A percentile compares a stretch with the other conserved stretches of the same genome.
Conservation (phyloP, 225 moss, liverwort and hornwort species). For the Antitrichia curtipendula region DNA sequence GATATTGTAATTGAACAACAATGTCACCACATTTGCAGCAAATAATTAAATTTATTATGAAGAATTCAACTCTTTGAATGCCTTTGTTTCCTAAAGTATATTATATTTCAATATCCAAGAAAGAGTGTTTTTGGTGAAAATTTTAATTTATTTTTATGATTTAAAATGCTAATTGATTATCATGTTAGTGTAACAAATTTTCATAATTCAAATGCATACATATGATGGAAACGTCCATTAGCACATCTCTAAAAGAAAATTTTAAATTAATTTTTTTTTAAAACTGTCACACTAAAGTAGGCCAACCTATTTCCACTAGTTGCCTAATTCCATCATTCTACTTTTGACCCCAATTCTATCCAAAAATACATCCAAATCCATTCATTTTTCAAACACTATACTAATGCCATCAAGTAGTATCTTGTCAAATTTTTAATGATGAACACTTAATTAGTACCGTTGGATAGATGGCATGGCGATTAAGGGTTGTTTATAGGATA, state of each 20-base stretch:
- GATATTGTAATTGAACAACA: not conserved
- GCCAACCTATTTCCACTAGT: too few species aligned
- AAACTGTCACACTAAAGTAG: too few species aligned
- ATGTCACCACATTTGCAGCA: not conserved
- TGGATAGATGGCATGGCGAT: too few species aligned
- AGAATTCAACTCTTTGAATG: not conserved
- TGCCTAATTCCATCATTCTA: too few species aligned
- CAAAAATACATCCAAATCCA: too few species aligned
- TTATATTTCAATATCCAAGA: not conserved
- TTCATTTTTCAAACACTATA: too few species aligned
- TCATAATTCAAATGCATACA: not conserved
- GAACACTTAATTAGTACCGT: too few species aligned
- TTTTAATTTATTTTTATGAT: not conserved
- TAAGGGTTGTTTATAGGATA: too few species aligned
- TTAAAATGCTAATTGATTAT: not conserved
- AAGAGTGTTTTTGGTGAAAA: not conserved
- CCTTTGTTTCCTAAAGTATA: not conserved
- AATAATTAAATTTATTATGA: not conserved
- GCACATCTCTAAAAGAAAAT: not conserved
- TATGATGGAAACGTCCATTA: not conserved
- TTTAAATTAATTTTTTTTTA: not conserved
- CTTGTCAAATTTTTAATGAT: too few species aligned
- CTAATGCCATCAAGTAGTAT: too few species aligned
- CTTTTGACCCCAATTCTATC: too few species aligned
- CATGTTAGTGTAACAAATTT: not conserved